Conservation (phyloP, 176 grass and related monocot genomes). For the Hsuehochloa calcarea region DNA sequence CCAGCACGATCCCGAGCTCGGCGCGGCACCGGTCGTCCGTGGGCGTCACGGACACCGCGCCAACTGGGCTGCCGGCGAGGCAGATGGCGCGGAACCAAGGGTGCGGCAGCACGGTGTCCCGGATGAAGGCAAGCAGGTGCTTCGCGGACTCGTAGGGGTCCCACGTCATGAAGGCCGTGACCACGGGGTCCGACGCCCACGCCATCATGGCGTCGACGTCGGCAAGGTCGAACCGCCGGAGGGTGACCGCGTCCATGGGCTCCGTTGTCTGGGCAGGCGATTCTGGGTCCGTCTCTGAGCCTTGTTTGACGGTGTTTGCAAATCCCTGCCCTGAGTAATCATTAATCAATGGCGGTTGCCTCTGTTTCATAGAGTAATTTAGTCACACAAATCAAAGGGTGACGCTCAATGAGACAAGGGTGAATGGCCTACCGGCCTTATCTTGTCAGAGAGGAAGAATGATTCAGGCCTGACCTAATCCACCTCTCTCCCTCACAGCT, state of each 20-base stretch:
- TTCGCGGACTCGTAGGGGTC: constrained; percentile 51
- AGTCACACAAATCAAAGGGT: no score
- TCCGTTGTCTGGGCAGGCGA: neutral
- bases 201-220: constrained; percentile 66
- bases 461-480: neutral
- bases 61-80: constrained; percentile 40
- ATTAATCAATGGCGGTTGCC: no score
- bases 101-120: constrained; percentile 53
- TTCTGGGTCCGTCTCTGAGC: constrained; percentile 9
- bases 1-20: constrained; percentile 55
- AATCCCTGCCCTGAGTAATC: no score
- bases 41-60: constrained; percentile 57
- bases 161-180: constrained; percentile 53
- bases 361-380: no score
- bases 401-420: no score
- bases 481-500: neutral
- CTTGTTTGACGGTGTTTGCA: neutral
- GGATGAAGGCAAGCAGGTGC: constrained; percentile 56
- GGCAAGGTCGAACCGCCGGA: constrained; percentile 60
- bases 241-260: constrained; percentile 15
- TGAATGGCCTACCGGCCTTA: no score
- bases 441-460: neutral
- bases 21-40: constrained; percentile 53
- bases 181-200: constrained; percentile 68
- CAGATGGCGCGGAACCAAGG: constrained; percentile 79